phyloP scores from a whole-genome alignment of 2,329 filamentous ascomycete genomes.

The Trichoderma semiorbis region DNA sequence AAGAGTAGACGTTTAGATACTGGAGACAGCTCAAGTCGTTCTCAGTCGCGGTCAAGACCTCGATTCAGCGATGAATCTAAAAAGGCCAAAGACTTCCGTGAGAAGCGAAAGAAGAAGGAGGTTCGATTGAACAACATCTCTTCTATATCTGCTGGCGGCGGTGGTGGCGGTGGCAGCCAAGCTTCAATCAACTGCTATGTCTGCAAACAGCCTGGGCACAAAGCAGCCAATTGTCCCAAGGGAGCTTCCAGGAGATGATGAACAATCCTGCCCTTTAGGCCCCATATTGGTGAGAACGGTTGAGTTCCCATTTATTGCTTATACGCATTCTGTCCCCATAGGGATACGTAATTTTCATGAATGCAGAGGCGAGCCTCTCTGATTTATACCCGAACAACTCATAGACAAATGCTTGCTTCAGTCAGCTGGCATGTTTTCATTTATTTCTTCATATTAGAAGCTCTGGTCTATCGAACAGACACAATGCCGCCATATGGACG shows the following conservation, averaged over 20 bases:
- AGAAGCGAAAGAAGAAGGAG: slow-evolving; percentile 61
- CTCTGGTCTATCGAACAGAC: not conserved
- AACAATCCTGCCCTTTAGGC: not conserved
- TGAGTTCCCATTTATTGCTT: not conserved
- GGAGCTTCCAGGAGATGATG: not conserved
- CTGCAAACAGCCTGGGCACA: slow-evolving; percentile 62
- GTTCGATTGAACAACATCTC: slow-evolving; percentile 61
- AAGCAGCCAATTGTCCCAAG: slow-evolving; percentile 52
- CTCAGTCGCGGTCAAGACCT: slow-evolving; percentile 33
- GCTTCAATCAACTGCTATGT: slow-evolving; percentile 50
- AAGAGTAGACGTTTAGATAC: slow-evolving; percentile 29
- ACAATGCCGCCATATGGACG: not conserved
- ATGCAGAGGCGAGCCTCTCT: not conserved
- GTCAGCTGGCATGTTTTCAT: not conserved
- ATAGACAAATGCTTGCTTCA: slow-evolving; percentile 6
- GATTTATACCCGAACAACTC: not conserved
- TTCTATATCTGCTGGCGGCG: slow-evolving; percentile 53
- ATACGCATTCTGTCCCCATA: not conserved
- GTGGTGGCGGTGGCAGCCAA: slow-evolving; percentile 20
- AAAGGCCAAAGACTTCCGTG: slow-evolving; percentile 49
- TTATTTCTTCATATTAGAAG: not conserved
- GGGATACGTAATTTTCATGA: not conserved
- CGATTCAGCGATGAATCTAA: slow-evolving; percentile 27
- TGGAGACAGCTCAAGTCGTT: slow-evolving; percentile 26
- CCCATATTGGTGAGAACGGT: not conserved